phyloP scores from a whole-genome alignment of 306 rosid species.

The Vicia faba region DNA sequence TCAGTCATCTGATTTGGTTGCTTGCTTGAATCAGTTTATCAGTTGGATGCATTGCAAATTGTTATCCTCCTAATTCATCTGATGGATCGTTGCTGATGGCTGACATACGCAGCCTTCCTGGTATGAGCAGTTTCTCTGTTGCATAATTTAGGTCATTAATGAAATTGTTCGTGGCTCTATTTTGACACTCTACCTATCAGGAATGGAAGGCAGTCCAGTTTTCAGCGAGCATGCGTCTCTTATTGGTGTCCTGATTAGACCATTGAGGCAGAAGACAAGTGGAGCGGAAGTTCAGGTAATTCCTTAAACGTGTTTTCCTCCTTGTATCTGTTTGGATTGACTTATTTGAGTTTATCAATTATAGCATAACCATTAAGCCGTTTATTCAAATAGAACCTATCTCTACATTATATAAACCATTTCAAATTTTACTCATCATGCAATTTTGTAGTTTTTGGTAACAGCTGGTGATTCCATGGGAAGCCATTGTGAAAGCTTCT shows the following conservation, averaged over 20 bases:
- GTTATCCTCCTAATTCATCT: constrained; percentile 74
- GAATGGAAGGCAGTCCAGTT: constrained; percentile 93
- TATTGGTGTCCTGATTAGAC: constrained; percentile 76
- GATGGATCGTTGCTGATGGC: constrained; percentile 82
- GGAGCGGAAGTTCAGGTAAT: constrained; percentile 93
- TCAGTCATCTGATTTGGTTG: constrained; percentile 41
- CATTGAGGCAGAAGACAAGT: constrained; percentile 78
- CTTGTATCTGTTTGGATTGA: neutral
- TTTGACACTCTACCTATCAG: constrained; percentile 58
- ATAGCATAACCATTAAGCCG: neutral
- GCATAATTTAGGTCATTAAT: constrained; percentile 42
- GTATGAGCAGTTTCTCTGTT: constrained; percentile 57
- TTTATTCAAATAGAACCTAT: neutral
- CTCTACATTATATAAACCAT: constrained; percentile 38
- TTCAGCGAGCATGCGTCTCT: constrained; percentile 66
- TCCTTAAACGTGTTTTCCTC: constrained; percentile 30
- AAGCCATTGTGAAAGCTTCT: constrained; percentile 72
- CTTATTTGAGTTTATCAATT: neutral
- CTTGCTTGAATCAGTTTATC: constrained; percentile 69
- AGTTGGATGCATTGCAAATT: constrained; percentile 80
- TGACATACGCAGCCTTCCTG: constrained; percentile 93
- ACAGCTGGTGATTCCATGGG: constrained; percentile 99
- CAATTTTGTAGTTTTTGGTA: constrained; percentile 73
- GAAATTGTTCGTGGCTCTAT: constrained; percentile 43
- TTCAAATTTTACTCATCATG: constrained; percentile 61